Evolutionary conservation across 768 basidiomycete species (phyloP).

Genomic region (Neoboletus subvelutipes): DNA sequence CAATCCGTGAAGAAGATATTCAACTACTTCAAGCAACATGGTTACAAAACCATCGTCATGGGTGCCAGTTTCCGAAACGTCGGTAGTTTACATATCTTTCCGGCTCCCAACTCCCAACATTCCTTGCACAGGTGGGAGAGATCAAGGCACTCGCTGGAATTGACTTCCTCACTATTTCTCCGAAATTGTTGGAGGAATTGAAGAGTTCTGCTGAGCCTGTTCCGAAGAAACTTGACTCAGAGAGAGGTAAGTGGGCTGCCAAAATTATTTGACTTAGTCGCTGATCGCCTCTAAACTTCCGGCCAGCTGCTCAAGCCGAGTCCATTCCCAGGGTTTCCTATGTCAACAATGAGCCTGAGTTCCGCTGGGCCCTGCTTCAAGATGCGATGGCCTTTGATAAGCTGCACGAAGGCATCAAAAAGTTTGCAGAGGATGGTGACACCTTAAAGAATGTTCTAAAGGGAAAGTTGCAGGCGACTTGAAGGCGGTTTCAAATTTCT

Average conservation of each 20-base stretch:
- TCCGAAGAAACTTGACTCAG: conserved; percentile 77
- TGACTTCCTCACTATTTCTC: conserved; percentile 94
- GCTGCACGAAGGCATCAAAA: conserved; percentile 94
- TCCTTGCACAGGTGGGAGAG: conserved; percentile 64
- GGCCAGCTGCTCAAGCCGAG: conserved; percentile 54
- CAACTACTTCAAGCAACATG: conserved; percentile 98
- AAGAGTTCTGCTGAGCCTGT: conserved; percentile 69
- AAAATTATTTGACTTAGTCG: neutral
- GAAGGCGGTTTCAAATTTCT: neutral
- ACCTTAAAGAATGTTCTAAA: conserved; percentile 79
- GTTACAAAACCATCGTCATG: conserved; percentile 98
- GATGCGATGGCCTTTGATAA: conserved; percentile 96
- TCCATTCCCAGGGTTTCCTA: conserved; percentile 76
- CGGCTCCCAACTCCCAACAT: neutral
- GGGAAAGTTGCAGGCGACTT: conserved; percentile 47
- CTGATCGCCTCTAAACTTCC: neutral
- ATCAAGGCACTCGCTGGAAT: conserved; percentile 93
- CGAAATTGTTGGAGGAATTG: conserved; percentile 84
- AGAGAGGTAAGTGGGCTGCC: conserved; percentile 43
- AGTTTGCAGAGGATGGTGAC: conserved; percentile 92
- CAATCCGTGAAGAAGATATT: conserved; percentile 92
- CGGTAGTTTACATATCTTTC: conserved; percentile 25
- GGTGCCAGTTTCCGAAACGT: conserved; percentile 98
- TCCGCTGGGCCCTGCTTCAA: conserved; percentile 88
- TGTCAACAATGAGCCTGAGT: conserved; percentile 88